A percentile compares a stretch with the other conserved stretches of the same genome.
phyloP scores from a whole-genome alignment of 306 rosid genomes.

The Lotus japonicus region DNA sequence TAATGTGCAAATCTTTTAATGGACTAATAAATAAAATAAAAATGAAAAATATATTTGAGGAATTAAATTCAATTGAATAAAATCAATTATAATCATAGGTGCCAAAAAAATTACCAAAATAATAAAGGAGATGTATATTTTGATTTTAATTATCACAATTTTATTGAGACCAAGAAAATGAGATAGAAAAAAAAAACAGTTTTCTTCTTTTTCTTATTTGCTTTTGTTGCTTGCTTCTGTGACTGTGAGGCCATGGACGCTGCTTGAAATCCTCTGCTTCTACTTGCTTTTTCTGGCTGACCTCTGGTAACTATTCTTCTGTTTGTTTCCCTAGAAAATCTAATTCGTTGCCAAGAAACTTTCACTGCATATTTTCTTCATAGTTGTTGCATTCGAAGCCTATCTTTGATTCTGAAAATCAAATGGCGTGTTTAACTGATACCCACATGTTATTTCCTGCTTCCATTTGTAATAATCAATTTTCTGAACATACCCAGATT shows the following conservation, averaged over 20 bases:
- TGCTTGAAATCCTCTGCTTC: background rate
- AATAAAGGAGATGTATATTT: too few species aligned
- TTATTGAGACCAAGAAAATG: background rate
- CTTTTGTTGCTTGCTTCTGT: background rate
- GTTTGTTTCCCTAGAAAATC: slow-evolving; percentile 5
- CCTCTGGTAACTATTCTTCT: slow-evolving; percentile 2
- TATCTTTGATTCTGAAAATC: background rate
- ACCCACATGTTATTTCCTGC: background rate
- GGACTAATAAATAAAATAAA: too few species aligned
- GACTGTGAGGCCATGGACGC: slow-evolving; percentile 13
- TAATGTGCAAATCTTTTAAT: too few species aligned
- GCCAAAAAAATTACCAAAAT: too few species aligned
- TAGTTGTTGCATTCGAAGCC: background rate
- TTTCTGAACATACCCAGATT: background rate
- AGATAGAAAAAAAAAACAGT: background rate
- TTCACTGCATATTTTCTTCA: background rate
- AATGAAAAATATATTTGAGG: too few species aligned
- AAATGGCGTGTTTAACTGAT: background rate
- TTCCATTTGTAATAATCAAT: background rate
- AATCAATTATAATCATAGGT: too few species aligned
- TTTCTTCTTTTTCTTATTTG: background rate
- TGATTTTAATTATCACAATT: background rate
- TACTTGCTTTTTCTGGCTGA: background rate
- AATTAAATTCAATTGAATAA: too few species aligned
- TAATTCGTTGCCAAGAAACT: background rate